Percentiles rank a stretch among this genome's conserved stretches.
phyloP scores from a whole-genome alignment of 495 filamentous ascomycete species.

The Penicillium simplicissimum region DNA sequence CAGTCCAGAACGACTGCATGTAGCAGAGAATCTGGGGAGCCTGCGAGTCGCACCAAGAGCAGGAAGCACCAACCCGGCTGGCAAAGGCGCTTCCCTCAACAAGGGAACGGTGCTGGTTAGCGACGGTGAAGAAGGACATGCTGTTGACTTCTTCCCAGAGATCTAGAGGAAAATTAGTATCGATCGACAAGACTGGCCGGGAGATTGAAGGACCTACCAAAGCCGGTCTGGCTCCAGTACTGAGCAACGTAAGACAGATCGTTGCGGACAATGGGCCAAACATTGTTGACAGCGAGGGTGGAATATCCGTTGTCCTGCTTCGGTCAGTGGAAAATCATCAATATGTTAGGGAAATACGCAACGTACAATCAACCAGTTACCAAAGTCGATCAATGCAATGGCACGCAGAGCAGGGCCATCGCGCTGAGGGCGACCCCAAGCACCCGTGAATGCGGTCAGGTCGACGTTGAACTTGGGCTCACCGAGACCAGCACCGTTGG shows the following conservation, averaged over 20 bases:
- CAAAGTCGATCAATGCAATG: slow-evolving; percentile 54
- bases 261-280: slow-evolving; percentile 66
- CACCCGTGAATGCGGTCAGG: slow-evolving; percentile 56
- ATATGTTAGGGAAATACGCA: background rate
- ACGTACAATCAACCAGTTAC: slow-evolving; percentile 37
- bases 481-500: slow-evolving; percentile 44
- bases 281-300: slow-evolving; percentile 29
- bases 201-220: slow-evolving; percentile 21
- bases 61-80: slow-evolving; percentile 39
- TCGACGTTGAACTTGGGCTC: slow-evolving; percentile 57
- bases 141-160: slow-evolving; percentile 73
- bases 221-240: slow-evolving; percentile 71
- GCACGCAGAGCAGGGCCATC: slow-evolving; percentile 73
- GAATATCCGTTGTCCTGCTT: slow-evolving; percentile 32
- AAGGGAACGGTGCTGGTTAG: slow-evolving; percentile 51
- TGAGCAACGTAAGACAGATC: slow-evolving; percentile 70
- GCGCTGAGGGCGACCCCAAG: slow-evolving; percentile 71
- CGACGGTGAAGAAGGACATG: slow-evolving; percentile 60
- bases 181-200: background rate
- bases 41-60: slow-evolving; percentile 52
- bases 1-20: slow-evolving; percentile 65
- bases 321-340: background rate
- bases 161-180: slow-evolving; percentile 35
- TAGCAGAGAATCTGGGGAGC: slow-evolving; percentile 62
- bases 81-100: slow-evolving; percentile 62